phyloP scores from a whole-genome alignment of 805 yeast genomes.

The Pichia nanzhaoensis region DNA sequence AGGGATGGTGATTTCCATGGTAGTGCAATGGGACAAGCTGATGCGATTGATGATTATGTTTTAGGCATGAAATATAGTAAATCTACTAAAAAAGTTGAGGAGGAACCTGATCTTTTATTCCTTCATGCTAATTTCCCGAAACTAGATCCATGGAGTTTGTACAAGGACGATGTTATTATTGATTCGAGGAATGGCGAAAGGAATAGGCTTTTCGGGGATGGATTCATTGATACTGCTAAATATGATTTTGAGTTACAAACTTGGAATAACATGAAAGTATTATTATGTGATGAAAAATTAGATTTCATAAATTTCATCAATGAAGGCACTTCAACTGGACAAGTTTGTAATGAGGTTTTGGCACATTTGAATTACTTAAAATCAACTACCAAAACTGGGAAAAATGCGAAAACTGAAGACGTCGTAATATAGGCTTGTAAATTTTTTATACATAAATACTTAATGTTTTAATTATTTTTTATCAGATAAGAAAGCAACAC shows the following conservation, averaged over 20 bases:
- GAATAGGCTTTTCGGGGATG: constrained; percentile 53
- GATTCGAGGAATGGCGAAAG: constrained; percentile 38
- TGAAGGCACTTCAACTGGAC: neutral
- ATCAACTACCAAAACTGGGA: neutral
- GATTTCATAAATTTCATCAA: neutral
- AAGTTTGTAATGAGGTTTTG: constrained; percentile 4
- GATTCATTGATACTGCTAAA: constrained; percentile 40
- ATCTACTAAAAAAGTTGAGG: constrained; percentile 14
- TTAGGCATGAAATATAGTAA: constrained; percentile 24
- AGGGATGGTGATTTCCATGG: constrained; percentile 45
- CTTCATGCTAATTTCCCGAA: constrained; percentile 66
- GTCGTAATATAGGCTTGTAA: constrained; percentile 19
- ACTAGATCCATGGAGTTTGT: constrained; percentile 53
- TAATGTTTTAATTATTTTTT: neutral
- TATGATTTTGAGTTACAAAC: constrained; percentile 53
- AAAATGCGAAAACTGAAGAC: neutral
- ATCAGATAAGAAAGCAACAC: constrained; percentile 88
- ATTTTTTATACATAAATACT: neutral
- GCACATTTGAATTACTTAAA: neutral
- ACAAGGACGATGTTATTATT: constrained; percentile 33
- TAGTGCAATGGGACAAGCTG: constrained; percentile 70
- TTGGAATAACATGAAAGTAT: constrained; percentile 50
- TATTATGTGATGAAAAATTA: constrained; percentile 39
- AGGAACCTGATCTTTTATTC: constrained; percentile 37
- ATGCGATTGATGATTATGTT: constrained; percentile 56